Conservation (phyloP, 2,329 filamentous ascomycete species). For the Aspergillus proliferans region DNA sequence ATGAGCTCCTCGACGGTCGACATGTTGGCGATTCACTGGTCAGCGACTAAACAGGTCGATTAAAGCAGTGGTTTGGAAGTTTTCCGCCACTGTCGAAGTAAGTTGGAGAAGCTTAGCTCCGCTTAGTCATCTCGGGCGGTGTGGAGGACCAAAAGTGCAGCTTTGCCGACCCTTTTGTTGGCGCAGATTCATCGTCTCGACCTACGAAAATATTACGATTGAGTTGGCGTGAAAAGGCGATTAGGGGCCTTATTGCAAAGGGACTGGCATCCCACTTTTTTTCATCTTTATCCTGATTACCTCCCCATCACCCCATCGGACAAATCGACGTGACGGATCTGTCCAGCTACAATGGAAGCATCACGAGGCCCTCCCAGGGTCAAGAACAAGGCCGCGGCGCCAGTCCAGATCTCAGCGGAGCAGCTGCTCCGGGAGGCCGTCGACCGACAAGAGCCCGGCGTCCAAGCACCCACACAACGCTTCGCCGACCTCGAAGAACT, state of each 20-base stretch:
- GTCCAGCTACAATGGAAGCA: slow-evolving; percentile 64
- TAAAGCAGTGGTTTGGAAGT: too few relatives aligned
- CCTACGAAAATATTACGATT: too few relatives aligned
- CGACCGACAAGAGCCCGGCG: slow-evolving; percentile 81
- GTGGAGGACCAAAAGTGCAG: slow-evolving; percentile 11
- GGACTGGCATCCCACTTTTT: not conserved
- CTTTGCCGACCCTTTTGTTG: slow-evolving; percentile 10
- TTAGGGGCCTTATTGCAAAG: not conserved
- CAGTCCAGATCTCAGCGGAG: slow-evolving; percentile 87
- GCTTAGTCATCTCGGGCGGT: slow-evolving; percentile 9
- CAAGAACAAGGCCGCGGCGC: slow-evolving; percentile 96
- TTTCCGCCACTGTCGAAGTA: too few relatives aligned
- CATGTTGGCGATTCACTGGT: slow-evolving; percentile 48
- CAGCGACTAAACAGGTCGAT: not conserved
- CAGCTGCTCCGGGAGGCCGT: slow-evolving; percentile 96
- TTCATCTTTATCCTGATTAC: not conserved
- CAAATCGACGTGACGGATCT: not conserved
- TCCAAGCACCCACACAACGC: slow-evolving; percentile 87
- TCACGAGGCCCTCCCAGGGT: slow-evolving; percentile 88
- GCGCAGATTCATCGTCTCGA: not conserved
- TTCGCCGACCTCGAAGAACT: slow-evolving; percentile 97
- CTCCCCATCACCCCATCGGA: not conserved
- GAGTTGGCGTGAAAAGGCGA: not conserved
- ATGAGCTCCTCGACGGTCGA: slow-evolving; percentile 90
- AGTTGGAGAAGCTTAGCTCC: too few relatives aligned